Evolutionary conservation across 1,284 basidiomycete species (phyloP), one percentile per base, ranked within the genome.

Genomic region (Baeospora myosura): DNA sequence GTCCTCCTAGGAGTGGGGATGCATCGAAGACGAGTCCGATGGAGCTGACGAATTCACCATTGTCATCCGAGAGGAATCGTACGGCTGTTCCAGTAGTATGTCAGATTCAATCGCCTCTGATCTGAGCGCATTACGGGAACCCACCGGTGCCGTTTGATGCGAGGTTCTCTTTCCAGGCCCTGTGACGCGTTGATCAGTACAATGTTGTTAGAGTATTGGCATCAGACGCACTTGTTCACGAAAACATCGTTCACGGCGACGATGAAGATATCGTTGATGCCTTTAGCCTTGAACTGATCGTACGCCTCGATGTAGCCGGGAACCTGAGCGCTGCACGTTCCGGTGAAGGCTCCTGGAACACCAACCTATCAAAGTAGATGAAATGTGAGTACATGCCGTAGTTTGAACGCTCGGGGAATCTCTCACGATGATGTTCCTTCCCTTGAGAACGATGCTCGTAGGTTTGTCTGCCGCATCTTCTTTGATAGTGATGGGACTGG

Each of bases 191-290:
- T 33, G 37, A 24, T 39, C 41, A 31, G 20, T 18, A 29, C 12
- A n/a, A 16, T 36, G 36, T 23, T 7, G 23, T 31, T 37, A 7
- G 23, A 22, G 14, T 4, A 34, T 21, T 4, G 7, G 14, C 10
- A 59, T 8, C 8, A 29, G 32, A 7, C 65, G 22, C 46, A 80
- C 76, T 78, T 74, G 49, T 70, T 71, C 20, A 76, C 75, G 49
- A 84, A 87, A 10, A 70, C 70, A 57, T 88, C 84, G 59, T 88
- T 88, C 36, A 87, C 80, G 12, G 74, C 65, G 35, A 88, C 66
- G 44, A 87, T 68, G 54, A 77, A 85, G 50, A 88, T 72, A 46
- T 74, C 72, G 30, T 73, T 68, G 49, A 88, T 64, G n/a, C 84
- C 84, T 60, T 79, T 83, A 16, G 62, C 71, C 59, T 74, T 74